Conservation (phyloP, 768 basidiomycete genomes). For the Pisolithus albus region DNA sequence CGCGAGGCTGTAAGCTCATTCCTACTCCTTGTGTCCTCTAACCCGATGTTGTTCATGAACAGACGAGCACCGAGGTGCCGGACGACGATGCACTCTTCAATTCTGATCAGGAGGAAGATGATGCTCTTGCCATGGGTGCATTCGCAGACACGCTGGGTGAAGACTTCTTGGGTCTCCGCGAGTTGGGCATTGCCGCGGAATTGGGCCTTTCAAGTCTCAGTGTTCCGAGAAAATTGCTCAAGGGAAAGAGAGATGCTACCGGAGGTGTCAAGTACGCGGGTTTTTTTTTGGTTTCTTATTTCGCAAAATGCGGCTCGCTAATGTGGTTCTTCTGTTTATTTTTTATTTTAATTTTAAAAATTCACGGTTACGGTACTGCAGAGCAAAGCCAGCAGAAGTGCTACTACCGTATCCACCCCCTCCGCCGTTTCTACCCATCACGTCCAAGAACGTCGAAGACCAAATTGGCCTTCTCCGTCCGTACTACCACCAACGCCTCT, state of each 20-base stretch:
- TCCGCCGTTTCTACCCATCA: conserved; percentile 70
- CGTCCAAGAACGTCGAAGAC: conserved; percentile 53
- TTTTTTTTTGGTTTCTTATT: background rate
- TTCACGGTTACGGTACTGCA: conserved; percentile 17
- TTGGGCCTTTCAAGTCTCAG: conserved; percentile 70
- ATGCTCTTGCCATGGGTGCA: conserved; percentile 63
- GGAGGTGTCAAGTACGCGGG: conserved; percentile 42
- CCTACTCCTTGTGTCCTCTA: background rate
- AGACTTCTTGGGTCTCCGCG: conserved; percentile 86
- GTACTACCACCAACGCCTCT: conserved; percentile 61
- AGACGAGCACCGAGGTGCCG: conserved; percentile 37
- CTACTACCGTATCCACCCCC: conserved; percentile 83
- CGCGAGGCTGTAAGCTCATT: conserved; percentile 59
- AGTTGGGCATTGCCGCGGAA: conserved; percentile 83
- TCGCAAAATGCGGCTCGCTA: background rate
- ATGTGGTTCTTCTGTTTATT: background rate
- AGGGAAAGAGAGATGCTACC: conserved; percentile 46
- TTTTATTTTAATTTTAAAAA: too few relatives aligned
- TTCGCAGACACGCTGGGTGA: conserved; percentile 86
- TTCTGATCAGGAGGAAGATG: conserved; percentile 56
- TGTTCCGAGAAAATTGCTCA: conserved; percentile 73
- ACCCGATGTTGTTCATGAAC: background rate
- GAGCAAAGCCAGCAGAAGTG: conserved; percentile 63
- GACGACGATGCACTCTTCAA: conserved; percentile 48
- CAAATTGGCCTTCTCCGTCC: conserved; percentile 82